phyloP scores from a whole-genome alignment of 2,329 filamentous ascomycete species.

The Penicillium thymicola region DNA sequence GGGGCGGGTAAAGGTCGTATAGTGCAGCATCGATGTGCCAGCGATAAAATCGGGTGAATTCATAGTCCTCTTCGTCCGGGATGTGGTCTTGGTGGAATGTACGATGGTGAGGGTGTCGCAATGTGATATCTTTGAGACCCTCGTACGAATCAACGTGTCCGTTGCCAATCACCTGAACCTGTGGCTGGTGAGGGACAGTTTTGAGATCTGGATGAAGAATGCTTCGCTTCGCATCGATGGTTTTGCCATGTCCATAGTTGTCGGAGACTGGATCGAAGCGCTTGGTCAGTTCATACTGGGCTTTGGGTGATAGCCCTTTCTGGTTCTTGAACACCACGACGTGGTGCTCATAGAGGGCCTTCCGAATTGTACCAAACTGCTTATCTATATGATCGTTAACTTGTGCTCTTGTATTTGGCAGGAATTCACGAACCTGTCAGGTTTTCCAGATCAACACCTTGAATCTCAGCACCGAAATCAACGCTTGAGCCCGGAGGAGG shows the following conservation, averaged over 20 bases:
- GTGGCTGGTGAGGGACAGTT: conserved; percentile 74
- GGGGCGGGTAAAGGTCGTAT: conserved; percentile 70
- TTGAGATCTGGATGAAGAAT: conserved; percentile 77
- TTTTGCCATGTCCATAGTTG: conserved; percentile 73
- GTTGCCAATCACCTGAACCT: conserved; percentile 78
- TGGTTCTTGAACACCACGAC: conserved; percentile 71
- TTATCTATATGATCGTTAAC: conserved; percentile 46
- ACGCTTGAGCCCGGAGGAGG: conserved; percentile 37
- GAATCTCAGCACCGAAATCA: conserved; percentile 61
- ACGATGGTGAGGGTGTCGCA: conserved; percentile 72
- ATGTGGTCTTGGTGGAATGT: conserved; percentile 69
- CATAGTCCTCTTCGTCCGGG: conserved; percentile 58
- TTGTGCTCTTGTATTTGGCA: neutral
- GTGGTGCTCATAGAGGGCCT: conserved; percentile 65
- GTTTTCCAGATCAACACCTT: conserved; percentile 59
- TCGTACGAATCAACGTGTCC: conserved; percentile 68
- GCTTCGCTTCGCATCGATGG: conserved; percentile 61
- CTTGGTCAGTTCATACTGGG: conserved; percentile 70
- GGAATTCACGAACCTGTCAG: conserved; percentile 53
- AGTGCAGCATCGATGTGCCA: conserved; percentile 80
- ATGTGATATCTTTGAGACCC: conserved; percentile 63
- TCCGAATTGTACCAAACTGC: conserved; percentile 62
- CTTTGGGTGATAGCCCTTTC: conserved; percentile 60
- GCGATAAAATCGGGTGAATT: conserved; percentile 63
- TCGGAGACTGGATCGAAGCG: conserved; percentile 66